Base-by-base conservation (phyloP, 2,329 filamentous ascomycete species). In the Scedosporium dehoogii region DNA sequence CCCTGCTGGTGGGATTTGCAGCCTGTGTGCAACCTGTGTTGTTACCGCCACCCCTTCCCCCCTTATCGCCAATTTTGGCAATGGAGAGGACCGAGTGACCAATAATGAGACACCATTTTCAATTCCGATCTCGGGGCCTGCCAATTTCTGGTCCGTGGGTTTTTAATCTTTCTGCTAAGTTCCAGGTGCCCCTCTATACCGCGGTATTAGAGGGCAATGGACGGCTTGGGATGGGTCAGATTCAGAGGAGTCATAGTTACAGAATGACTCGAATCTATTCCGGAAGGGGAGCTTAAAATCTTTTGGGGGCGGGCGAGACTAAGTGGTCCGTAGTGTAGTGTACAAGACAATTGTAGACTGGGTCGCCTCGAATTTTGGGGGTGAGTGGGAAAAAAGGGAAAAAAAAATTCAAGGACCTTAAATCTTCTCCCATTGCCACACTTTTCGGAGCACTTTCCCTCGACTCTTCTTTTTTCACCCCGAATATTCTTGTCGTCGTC, bases 51-150 rank as follows among this genome's bases (percentile, higher is more conserved):
- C 27, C 56, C 58, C 18, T 41, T 57, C 25, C 12, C 38, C 38
- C 44, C 59, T 61, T 61, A 61, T 61, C 59, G 48, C 59, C 46
- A 23, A 25, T 38, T 61, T 55, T 10, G 33, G 57, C 16, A 59
- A 59, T 42, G 33, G 9, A 16, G 27, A 16, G 57, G 21, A 10
- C 10, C 1, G 27, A 29, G 29, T 27, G 21, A n/a, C 59, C 59
- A 61, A 61, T 61, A 29, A 25, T 21, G 18, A 23, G 23, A 6
- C 42, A 38, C 29, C n/a, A 56, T 56, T 60, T 60, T 42, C 48
- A 61, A 61, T 61, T 56, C 59, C 59, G 59, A 61, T 61, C 59
- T 61, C 59, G 59, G 59, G 44, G 44, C 7, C 46, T 25, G 55
- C 7, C 25, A 33, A 16, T 38, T 38, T 38, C 33, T 6, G 33